A percentile compares a stretch with the other conserved stretches of the same genome.
Evolutionary conservation across 495 filamentous ascomycete species (phyloP).

Genomic region (Annulohypoxylon nitens): DNA sequence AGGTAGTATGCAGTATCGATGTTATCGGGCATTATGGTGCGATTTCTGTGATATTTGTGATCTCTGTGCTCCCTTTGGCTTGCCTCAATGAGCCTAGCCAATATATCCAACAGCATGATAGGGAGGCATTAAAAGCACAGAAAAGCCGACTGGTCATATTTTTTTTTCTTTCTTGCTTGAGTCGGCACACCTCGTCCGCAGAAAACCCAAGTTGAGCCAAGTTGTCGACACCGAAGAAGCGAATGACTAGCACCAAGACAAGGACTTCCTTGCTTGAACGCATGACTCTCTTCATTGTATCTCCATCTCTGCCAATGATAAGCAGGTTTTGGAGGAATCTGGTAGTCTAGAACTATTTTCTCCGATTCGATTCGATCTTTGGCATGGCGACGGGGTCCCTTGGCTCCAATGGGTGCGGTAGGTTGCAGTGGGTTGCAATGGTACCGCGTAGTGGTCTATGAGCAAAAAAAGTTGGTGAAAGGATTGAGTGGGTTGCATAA

Average conservation of each 20-base stretch:
- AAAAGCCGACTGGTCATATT: constrained; percentile 37
- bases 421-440: background rate
- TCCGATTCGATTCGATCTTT: constrained; percentile 35
- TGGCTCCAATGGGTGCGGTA: background rate
- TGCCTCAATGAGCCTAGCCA: constrained; percentile 13
- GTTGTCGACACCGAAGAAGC: background rate
- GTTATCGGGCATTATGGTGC: constrained; percentile 16
- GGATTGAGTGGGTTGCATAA: constrained; percentile 37
- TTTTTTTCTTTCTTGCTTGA: constrained; percentile 4
- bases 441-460: background rate
- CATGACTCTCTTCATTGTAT: constrained; percentile 2
- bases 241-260: constrained; percentile 4
- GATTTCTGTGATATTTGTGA: constrained; percentile 16
- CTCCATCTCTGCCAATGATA: constrained; percentile 13
- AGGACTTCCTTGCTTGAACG: constrained; percentile 17
- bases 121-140: background rate
- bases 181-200: constrained; percentile 29
- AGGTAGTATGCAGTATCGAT: background rate
- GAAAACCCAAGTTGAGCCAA: background rate
- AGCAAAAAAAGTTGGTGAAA: constrained; percentile 18
- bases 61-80: constrained; percentile 22
- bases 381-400: background rate
- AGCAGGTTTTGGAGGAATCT: background rate
- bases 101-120: constrained; percentile 2
- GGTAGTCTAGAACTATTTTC: constrained; percentile 29